phyloP scores from a whole-genome alignment of 2,329 filamentous ascomycete species.

The Elsinoe perseae region DNA sequence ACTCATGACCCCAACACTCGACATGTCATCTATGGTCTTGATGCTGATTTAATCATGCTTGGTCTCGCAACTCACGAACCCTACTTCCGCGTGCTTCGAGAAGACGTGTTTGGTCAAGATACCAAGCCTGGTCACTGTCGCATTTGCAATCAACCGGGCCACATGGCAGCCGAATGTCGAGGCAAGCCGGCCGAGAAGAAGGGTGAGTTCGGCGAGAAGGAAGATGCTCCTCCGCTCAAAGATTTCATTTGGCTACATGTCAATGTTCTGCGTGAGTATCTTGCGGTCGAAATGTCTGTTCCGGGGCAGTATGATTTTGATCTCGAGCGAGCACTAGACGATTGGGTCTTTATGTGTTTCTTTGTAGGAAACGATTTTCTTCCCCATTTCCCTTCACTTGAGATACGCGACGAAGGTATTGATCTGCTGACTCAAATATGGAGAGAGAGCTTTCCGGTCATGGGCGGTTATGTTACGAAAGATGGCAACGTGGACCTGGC shows the following conservation, averaged over 20 bases:
- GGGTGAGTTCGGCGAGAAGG: slow-evolving; percentile 68
- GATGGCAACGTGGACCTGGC: slow-evolving; percentile 86
- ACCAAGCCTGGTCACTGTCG: slow-evolving; percentile 74
- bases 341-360: slow-evolving; percentile 99
- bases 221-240: slow-evolving; percentile 62
- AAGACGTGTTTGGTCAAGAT: slow-evolving; percentile 93
- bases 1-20: slow-evolving; percentile 94
- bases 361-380: slow-evolving; percentile 98
- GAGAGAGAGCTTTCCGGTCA: slow-evolving; percentile 80
- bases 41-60: slow-evolving; percentile 98
- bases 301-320: slow-evolving; percentile 84
- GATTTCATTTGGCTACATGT: slow-evolving; percentile 99
- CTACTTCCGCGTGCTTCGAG: slow-evolving; percentile 88
- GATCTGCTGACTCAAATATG: slow-evolving; percentile 95
- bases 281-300: slow-evolving; percentile 80
- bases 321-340: slow-evolving; percentile 86
- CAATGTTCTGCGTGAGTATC: slow-evolving; percentile 81
- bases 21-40: slow-evolving; percentile 95
- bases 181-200: slow-evolving; percentile 71
- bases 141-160: slow-evolving; percentile 85
- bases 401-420: slow-evolving; percentile 95
- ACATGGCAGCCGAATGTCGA: slow-evolving; percentile 77
- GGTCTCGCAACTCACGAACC: slow-evolving; percentile 95
- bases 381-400: slow-evolving; percentile 91
- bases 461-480: slow-evolving; percentile 95